Base-by-base conservation (phyloP, 1,139 yeast species). In the Pichia sp. region DNA sequence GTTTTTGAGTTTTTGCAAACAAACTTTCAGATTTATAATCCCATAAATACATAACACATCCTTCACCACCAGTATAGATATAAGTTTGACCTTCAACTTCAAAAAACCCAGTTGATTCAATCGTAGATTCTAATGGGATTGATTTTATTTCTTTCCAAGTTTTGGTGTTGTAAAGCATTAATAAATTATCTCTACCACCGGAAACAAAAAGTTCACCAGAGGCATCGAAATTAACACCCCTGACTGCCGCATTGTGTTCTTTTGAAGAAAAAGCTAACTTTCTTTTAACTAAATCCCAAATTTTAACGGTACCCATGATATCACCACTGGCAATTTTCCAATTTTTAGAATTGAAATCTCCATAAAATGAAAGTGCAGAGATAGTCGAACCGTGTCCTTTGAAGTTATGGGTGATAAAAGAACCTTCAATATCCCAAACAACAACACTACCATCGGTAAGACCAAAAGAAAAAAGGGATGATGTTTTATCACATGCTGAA, bases 341-440 rank as follows among this genome's bases (percentile, higher is more conserved):
- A 42, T 76, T 71, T 11, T 74, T 66, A 4, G 82, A 70, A 50
- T 84, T 80, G 38, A 78, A 66, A 43, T 80, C 82, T 19, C 95
- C 95, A 59, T 74, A 71, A 60, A 91, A 87, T 26, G 69, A 65
- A 43, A 91, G 63, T 3, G 94, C 78, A 44, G 95, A 83, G 33
- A 91, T 73, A 6, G 95, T 84, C n/a, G 94, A 81, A 18, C 95
- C 95, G 61, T 93, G 99, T 1, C 98, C 97, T 59, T 86, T 82
- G 48, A 91, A 73, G 15, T 87, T 80, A 63, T 91, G 98, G 0
- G 98, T 91, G 2, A 83, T 76, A 51, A 74, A 87, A 1, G 94
- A 93, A 27, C 89, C 89, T 50, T 78, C 89, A 34, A 91, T 73
- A 61, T 91, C 98, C 84, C 95, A 88, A 2, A 93, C 95, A 38